Conservation (phyloP, 495 filamentous ascomycete species). For the Neurospora sp. region DNA sequence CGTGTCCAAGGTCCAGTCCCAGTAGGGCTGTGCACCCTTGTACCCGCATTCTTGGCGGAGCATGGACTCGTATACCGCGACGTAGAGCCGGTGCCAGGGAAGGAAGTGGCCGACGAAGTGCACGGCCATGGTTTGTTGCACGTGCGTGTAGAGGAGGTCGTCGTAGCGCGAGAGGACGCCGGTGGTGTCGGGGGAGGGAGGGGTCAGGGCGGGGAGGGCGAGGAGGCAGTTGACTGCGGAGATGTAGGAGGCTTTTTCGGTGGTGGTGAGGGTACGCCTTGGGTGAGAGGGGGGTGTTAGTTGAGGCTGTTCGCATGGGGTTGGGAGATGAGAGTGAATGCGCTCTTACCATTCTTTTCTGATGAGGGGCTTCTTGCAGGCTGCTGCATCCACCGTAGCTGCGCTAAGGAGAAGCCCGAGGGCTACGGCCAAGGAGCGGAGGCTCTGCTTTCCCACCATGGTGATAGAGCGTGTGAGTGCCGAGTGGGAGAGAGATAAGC, state of each 20-base stretch:
- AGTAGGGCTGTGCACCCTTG: slow-evolving; percentile 29
- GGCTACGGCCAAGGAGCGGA: neutral
- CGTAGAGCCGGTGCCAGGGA: slow-evolving; percentile 29
- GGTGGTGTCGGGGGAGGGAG: neutral
- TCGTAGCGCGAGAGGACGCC: slow-evolving; percentile 23
- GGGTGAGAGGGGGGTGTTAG: neutral
- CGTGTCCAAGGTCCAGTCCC: slow-evolving; percentile 27
- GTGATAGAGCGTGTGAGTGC: neutral
- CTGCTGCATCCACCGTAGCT: neutral
- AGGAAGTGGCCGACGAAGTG: slow-evolving; percentile 32
- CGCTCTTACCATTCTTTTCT: slow-evolving; percentile 11
- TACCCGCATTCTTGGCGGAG: slow-evolving; percentile 28
- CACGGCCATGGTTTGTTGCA: slow-evolving; percentile 23
- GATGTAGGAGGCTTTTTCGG: slow-evolving; percentile 9
- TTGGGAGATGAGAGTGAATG: too few species aligned
- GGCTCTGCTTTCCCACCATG: neutral
- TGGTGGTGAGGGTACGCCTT: slow-evolving; percentile 12
- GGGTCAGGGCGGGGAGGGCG: slow-evolving; percentile 6
- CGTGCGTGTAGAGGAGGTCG: slow-evolving; percentile 31
- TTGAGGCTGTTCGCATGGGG: too few species aligned
- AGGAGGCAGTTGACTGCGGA: slow-evolving; percentile 14
- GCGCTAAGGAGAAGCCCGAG: neutral
- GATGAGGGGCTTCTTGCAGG: neutral
- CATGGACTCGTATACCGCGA: slow-evolving; percentile 28
- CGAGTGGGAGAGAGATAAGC: too few species aligned